These are phyloP conservation scores for Zymoseptoria ardabiliae DNA, from an alignment of 2,329 filamentous ascomycete species.

Conservation along the genomic window DNA sequence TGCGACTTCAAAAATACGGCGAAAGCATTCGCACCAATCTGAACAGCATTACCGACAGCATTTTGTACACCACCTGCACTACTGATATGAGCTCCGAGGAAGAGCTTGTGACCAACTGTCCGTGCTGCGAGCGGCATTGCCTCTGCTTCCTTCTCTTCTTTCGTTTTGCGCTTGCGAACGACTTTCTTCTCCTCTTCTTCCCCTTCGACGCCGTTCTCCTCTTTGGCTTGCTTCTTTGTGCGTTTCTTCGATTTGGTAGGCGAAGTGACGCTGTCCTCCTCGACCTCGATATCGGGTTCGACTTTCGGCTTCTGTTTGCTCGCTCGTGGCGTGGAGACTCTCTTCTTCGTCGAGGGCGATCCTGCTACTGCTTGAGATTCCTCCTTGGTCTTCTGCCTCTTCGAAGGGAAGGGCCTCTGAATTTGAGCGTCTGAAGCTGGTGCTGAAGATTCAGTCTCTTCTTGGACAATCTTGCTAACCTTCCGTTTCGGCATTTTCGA, in stretches of 20 bases:
- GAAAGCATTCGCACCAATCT: conserved; percentile 72
- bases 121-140: conserved; percentile 61
- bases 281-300: conserved; percentile 8
- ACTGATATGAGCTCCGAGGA: conserved; percentile 88
- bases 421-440: conserved; percentile 15
- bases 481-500: conserved; percentile 23
- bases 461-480: conserved; percentile 3
- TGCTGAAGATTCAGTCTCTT: conserved; percentile 16
- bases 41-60: conserved; percentile 49
- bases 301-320: conserved; percentile 7
- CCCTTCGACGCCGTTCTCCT: conserved; percentile 3
- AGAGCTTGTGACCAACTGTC: conserved; percentile 66
- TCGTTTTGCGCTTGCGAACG: conserved; percentile 46
- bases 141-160: conserved; percentile 50
- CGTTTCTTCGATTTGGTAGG: conserved; percentile 11
- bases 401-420: conserved; percentile 7
- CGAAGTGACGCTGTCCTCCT: conserved; percentile 4
- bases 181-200: conserved; percentile 11
- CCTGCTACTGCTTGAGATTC: neutral
- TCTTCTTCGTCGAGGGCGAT: neutral
- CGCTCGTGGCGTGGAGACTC: neutral
- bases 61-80: conserved; percentile 89
- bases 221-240: conserved; percentile 6
- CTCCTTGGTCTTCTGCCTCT: conserved; percentile 19
- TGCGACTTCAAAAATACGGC: conserved; percentile 95